These are phyloP conservation scores for Croton laevigatus DNA, from an alignment of 441 rosid species.

Conservation along the genomic window DNA sequence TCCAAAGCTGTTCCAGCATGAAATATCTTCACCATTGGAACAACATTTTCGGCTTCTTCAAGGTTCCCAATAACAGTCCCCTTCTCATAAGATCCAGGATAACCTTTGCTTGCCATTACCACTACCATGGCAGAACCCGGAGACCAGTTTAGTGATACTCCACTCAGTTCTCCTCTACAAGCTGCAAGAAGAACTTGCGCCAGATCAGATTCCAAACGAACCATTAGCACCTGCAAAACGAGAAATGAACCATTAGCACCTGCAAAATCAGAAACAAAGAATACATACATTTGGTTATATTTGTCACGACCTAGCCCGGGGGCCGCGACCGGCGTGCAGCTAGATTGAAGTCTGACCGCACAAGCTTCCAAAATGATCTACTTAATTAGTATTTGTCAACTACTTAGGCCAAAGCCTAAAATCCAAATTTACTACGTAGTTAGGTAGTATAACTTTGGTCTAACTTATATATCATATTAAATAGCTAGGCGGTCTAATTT, in stretches of 20 bases:
- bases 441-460: too few relatives aligned
- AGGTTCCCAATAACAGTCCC: conserved; percentile 66
- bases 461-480: too few relatives aligned
- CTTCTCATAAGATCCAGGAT: conserved; percentile 80
- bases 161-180: conserved; percentile 64
- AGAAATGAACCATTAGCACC: too few relatives aligned
- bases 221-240: conserved; percentile 66
- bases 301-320: too few relatives aligned
- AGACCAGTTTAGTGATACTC: conserved; percentile 74
- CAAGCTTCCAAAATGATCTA: too few relatives aligned
- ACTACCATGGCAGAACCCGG: conserved; percentile 87
- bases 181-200: conserved; percentile 82
- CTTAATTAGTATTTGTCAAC: too few relatives aligned
- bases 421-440: too few relatives aligned
- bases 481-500: too few relatives aligned
- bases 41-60: conserved; percentile 71
- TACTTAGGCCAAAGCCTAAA: too few relatives aligned
- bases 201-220: conserved; percentile 79
- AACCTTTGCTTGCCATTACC: conserved; percentile 91
- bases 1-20: conserved; percentile 86
- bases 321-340: too few relatives aligned
- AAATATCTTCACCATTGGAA: conserved; percentile 67
- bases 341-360: too few relatives aligned
- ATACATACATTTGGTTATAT: not conserved
- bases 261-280: too few relatives aligned